A percentile compares a stretch with the other conserved stretches of the same genome.
These are phyloP conservation scores for Ogataea saltuana DNA, from an alignment of 805 yeast species.

Conservation along the genomic window DNA sequence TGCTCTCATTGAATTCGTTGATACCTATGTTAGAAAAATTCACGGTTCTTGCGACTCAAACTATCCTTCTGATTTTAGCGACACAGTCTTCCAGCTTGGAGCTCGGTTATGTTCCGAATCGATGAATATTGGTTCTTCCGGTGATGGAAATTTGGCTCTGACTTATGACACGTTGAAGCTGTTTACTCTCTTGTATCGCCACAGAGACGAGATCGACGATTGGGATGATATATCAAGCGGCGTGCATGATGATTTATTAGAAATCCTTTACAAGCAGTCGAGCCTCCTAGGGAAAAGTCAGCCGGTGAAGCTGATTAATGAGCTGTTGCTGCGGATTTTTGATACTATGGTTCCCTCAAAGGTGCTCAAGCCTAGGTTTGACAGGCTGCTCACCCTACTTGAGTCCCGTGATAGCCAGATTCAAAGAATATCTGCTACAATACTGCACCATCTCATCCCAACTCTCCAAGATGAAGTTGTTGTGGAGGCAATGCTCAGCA, in stretches of 20 bases:
- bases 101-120: constrained; percentile 44
- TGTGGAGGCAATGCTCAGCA: constrained; percentile 58
- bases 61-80: constrained; percentile 32
- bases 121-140: constrained; percentile 39
- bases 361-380: constrained; percentile 36
- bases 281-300: constrained; percentile 27
- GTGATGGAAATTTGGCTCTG: constrained; percentile 38
- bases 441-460: constrained; percentile 44
- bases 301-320: constrained; percentile 38
- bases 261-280: constrained; percentile 34
- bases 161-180: constrained; percentile 48
- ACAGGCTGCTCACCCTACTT: constrained; percentile 39
- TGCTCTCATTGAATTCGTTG: constrained; percentile 47
- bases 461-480: constrained; percentile 57
- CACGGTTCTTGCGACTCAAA: constrained; percentile 30
- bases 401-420: constrained; percentile 33
- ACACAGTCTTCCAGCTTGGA: constrained; percentile 40
- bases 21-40: constrained; percentile 32
- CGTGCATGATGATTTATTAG: constrained; percentile 45
- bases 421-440: constrained; percentile 45
- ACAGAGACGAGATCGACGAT: constrained; percentile 32
- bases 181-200: constrained; percentile 34
- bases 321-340: constrained; percentile 29
- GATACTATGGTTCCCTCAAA: constrained; percentile 31
- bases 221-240: constrained; percentile 40